Conservation (phyloP, 148 eudicot genomes). For the Cornus kousa region DNA sequence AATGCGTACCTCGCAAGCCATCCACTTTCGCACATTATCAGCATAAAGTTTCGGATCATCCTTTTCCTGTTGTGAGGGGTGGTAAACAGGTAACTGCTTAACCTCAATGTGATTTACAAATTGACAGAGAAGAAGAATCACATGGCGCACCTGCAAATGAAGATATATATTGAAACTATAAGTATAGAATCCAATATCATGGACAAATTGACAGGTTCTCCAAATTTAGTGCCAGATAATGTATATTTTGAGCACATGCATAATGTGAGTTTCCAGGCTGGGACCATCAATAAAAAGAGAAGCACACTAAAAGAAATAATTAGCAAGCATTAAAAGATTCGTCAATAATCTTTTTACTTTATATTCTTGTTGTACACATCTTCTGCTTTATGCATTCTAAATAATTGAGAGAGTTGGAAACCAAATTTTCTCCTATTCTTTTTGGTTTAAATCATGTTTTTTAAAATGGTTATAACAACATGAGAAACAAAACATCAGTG, state of each 20-base stretch:
- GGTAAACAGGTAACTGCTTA: constrained; percentile 68
- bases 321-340: not conserved
- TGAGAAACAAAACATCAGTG: not conserved
- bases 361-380: too few species aligned
- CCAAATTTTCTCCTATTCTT: not conserved
- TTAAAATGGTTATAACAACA: not conserved
- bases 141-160: constrained; percentile 78
- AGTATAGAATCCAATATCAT: not conserved
- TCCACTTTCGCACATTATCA: constrained; percentile 65
- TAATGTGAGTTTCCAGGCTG: not conserved
- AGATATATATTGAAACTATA: constrained; percentile 6
- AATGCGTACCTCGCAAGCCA: too few species aligned
- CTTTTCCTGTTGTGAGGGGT: constrained; percentile 89
- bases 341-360: not conserved
- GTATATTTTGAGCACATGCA: too few species aligned
- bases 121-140: constrained; percentile 83
- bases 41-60: constrained; percentile 91
- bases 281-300: too few species aligned
- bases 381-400: not conserved
- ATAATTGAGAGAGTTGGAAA: not conserved
- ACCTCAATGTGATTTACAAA: constrained; percentile 84
- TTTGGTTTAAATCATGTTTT: not conserved
- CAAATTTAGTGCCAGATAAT: not conserved
- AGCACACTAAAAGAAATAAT: too few species aligned
- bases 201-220: not conserved